A percentile compares a stretch with the other conserved stretches of the same genome.
Evolutionary conservation across 768 basidiomycete species (phyloP).

Genomic region (Boletus sp.): DNA sequence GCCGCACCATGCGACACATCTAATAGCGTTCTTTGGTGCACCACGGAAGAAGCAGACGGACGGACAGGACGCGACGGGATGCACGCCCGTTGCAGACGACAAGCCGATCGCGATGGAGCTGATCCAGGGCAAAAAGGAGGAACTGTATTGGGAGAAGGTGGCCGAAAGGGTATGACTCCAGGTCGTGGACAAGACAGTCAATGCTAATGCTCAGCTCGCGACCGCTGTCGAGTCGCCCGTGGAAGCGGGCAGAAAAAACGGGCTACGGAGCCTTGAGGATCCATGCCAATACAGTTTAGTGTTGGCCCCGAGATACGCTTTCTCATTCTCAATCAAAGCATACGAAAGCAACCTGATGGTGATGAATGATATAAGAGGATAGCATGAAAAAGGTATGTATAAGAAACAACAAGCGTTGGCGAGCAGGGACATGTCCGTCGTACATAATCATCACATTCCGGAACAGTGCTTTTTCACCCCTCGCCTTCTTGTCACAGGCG

Average conservation of each 20-base stretch:
- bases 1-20: slow-evolving; percentile 42
- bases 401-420: too few relatives aligned
- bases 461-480: too few relatives aligned
- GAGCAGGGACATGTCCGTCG: too few relatives aligned
- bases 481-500: slow-evolving; percentile 31
- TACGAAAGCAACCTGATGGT: too few relatives aligned
- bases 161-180: slow-evolving; percentile 67
- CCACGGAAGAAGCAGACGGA: slow-evolving; percentile 40
- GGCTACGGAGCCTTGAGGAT: slow-evolving; percentile 2
- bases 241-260: slow-evolving; percentile 19
- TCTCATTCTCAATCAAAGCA: neutral
- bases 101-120: slow-evolving; percentile 49
- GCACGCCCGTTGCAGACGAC: slow-evolving; percentile 12
- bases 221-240: neutral
- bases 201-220: neutral
- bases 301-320: neutral
- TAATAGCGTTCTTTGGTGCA: slow-evolving; percentile 46
- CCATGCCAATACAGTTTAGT: neutral
- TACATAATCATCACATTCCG: too few relatives aligned
- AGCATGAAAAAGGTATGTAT: neutral
- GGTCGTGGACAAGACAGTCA: slow-evolving; percentile 51
- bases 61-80: slow-evolving; percentile 59
- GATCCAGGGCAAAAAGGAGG: slow-evolving; percentile 62
- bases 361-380: too few relatives aligned
- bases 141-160: slow-evolving; percentile 77